phyloP scores from a whole-genome alignment of 2,329 filamentous ascomycete species.

The Phyllosticta citriasiana region DNA sequence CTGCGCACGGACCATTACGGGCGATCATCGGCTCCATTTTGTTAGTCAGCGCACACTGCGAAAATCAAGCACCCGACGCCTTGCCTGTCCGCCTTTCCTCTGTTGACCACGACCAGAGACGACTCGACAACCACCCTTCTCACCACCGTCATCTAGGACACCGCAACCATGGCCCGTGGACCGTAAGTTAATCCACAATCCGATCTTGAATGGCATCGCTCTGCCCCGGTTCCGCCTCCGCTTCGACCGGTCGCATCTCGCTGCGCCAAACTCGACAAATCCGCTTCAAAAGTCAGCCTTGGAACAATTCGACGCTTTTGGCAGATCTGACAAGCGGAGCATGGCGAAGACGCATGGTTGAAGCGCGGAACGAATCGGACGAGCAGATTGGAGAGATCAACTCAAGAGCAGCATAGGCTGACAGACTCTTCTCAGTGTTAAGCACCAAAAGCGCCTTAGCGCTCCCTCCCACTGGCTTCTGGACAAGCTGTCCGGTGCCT shows the following conservation, averaged over 20 bases:
- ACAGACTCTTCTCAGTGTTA: constrained; percentile 56
- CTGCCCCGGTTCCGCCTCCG: background rate
- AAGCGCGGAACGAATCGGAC: background rate
- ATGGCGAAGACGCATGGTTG: background rate
- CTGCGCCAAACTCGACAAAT: background rate
- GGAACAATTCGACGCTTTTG: background rate
- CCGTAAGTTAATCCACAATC: constrained; percentile 38
- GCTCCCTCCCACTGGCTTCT: constrained; percentile 99
- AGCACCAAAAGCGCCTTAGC: constrained; percentile 99
- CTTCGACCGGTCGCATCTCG: background rate
- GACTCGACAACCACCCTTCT: constrained; percentile 22
- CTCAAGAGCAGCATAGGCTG: background rate
- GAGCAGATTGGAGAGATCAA: background rate
- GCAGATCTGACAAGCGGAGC: background rate
- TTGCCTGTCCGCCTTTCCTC: constrained; percentile 1
- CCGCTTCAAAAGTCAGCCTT: background rate
- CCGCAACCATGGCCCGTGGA: constrained; percentile 55
- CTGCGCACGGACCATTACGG: constrained; percentile 13
- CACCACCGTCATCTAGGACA: constrained; percentile 26
- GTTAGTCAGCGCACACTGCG: constrained; percentile 11
- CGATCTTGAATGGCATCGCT: background rate
- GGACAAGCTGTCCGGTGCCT: constrained; percentile 90
- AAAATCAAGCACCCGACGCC: constrained; percentile 2
- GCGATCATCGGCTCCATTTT: background rate
- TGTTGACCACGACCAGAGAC: constrained; percentile 16